Base-by-base conservation (phyloP, 441 rosid genomes). In the Arabidopsis hybrid region DNA sequence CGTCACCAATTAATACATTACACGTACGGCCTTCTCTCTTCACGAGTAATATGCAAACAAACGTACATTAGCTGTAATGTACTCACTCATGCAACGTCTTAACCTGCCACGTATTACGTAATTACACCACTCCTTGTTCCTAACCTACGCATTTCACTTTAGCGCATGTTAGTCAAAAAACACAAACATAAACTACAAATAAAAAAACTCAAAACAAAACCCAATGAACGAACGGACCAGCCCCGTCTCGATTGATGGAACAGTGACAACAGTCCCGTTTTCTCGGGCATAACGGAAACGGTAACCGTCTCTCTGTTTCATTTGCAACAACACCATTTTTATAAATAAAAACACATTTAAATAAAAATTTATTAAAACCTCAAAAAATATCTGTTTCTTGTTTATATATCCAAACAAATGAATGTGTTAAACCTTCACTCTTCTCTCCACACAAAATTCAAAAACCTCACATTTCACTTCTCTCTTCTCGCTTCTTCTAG, bases 351-450 rank as follows among this genome's bases (percentile, higher is more conserved):
- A 6, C 6, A 7, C 10, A 13, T 13, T 14, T 18, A 3, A 40
- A 29, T 18, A 0, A 10, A 14, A 47, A 69, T 53, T 52, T 21
- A 38, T 7, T 7, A 61, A 8, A 29, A 29, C 5, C 39, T 35
- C 7, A 10, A 40, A 68, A 38, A 38, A 21, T 34, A 50, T 45
- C 17, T 71, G 79, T 71, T 78, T 85, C 79, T 84, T 88, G 85
- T 88, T 87, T 90, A 90, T 77, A 77, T 87, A 87, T 80, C 87
- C 83, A 71, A 69, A 79, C 83, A 71, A 83, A 83, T 84, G 73
- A 75, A 67, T 74, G 66, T 49, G 72, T 62, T 67, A 64, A 76
- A 62, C 69, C 71, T 43, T 76, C 76, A 64, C 72, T 64, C 80
- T 57, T 56, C 76, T 74, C 73, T 74, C 74, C 65, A 57, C 55